Evolutionary conservation across 495 filamentous ascomycete species (phyloP).

Genomic region (Xylaria longipes): DNA sequence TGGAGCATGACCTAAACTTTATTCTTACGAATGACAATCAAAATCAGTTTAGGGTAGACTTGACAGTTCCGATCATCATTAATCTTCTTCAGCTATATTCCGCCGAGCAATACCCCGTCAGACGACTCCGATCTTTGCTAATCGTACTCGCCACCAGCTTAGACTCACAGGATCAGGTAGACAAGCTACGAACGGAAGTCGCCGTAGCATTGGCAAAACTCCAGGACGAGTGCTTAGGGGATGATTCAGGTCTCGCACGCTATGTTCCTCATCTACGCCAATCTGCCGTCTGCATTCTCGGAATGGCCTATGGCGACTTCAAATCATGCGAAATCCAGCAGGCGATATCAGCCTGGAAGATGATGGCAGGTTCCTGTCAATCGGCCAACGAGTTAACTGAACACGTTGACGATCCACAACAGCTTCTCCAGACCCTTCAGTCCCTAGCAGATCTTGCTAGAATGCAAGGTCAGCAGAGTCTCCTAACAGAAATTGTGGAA

Average conservation of each 20-base stretch:
- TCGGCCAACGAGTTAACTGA: constrained; percentile 58
- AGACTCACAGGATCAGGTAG: constrained; percentile 39
- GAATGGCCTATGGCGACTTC: constrained; percentile 60
- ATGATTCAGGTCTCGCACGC: constrained; percentile 60
- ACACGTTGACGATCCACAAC: constrained; percentile 66
- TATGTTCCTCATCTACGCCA: constrained; percentile 66
- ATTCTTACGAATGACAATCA: constrained; percentile 42
- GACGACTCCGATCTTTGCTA: constrained; percentile 50
- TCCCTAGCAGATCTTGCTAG: constrained; percentile 78
- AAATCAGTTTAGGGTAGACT: constrained; percentile 35
- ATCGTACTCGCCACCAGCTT: constrained; percentile 45
- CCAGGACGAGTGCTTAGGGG: constrained; percentile 42
- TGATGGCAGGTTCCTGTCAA: constrained; percentile 54
- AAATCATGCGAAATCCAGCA: constrained; percentile 55
- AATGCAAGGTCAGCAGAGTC: constrained; percentile 66
- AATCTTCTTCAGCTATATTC: constrained; percentile 51
- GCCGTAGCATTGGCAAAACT: constrained; percentile 47
- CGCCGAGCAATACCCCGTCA: constrained; percentile 49
- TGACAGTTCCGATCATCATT: constrained; percentile 47
- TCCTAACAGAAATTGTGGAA: constrained; percentile 55
- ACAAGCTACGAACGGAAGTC: constrained; percentile 42
- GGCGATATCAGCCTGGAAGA: constrained; percentile 58
- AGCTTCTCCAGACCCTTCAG: constrained; percentile 67
- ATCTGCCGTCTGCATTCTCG: constrained; percentile 57
- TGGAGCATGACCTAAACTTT: constrained; percentile 57